Evolutionary conservation across 2,329 filamentous ascomycete species (phyloP).

Genomic region (Albifimbria verrucaria): DNA sequence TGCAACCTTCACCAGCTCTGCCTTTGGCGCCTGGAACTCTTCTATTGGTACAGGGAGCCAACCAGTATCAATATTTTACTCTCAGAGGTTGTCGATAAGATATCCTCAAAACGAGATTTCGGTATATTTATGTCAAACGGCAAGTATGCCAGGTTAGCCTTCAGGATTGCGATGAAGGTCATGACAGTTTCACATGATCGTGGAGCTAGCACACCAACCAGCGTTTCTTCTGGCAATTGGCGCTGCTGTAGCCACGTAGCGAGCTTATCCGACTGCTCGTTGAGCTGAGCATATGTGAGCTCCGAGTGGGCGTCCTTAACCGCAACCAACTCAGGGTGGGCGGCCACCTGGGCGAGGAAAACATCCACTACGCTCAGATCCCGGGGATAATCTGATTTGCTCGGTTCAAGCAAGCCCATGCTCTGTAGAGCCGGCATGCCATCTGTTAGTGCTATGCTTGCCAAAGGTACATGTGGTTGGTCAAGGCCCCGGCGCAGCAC

Average conservation of each 20-base stretch:
- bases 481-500: neutral
- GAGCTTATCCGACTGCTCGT: constrained; percentile 3
- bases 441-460: neutral
- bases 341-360: constrained; percentile 3
- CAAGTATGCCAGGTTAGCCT: constrained; percentile 11
- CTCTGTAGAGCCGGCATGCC: neutral
- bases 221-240: constrained; percentile 2
- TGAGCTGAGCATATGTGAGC: constrained; percentile 7
- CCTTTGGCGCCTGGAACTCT: neutral
- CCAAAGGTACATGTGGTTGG: neutral
- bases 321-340: constrained; percentile 2
- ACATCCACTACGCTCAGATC: constrained; percentile 7
- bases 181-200: constrained; percentile 11
- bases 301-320: constrained; percentile 5
- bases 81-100: constrained; percentile 7
- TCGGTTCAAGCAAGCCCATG: constrained; percentile 6
- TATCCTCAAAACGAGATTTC: constrained; percentile 5
- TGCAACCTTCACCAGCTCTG: neutral
- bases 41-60: neutral
- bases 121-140: constrained; percentile 11
- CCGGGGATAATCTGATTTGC: constrained; percentile 5
- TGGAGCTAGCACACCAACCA: constrained; percentile 8
- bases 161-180: constrained; percentile 11
- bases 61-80: constrained; percentile 1
- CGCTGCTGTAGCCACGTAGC: constrained; percentile 2